phyloP scores from a whole-genome alignment of 1,284 basidiomycete species.

The Cryptococcus jaspeensis region DNA sequence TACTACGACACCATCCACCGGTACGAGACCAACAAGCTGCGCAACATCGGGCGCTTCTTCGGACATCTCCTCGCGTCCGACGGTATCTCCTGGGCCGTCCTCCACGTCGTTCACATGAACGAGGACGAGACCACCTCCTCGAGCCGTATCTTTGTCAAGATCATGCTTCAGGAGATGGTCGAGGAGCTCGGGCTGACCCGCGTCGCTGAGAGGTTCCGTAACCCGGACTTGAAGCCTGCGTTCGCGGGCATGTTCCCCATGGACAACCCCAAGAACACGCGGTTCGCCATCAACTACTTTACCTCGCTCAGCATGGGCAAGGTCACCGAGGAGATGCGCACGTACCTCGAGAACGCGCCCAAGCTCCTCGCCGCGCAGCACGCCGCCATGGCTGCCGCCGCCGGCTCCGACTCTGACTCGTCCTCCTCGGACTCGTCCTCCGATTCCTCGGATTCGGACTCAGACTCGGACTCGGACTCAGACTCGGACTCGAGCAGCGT shows the following conservation, averaged over 20 bases:
- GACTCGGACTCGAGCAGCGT: constrained; percentile 17
- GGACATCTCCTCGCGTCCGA: constrained; percentile 85
- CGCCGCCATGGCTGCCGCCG: constrained; percentile 65
- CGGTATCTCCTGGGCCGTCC: constrained; percentile 81
- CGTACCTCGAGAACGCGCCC: constrained; percentile 91
- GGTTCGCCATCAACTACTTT: constrained; percentile 98
- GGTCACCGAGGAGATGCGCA: constrained; percentile 93
- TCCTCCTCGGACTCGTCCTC: constrained; percentile 54
- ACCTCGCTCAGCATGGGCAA: constrained; percentile 89
- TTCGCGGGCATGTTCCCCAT: constrained; percentile 89
- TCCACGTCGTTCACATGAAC: constrained; percentile 86
- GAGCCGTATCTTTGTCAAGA: constrained; percentile 96
- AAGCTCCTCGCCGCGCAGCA: constrained; percentile 88
- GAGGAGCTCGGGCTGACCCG: constrained; percentile 86
- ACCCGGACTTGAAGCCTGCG: constrained; percentile 71
- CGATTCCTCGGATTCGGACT: constrained; percentile 35
- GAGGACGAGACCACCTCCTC: constrained; percentile 97
- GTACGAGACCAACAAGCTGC: constrained; percentile 95
- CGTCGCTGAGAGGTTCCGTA: constrained; percentile 80
- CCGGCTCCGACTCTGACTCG: constrained; percentile 52
- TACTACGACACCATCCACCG: constrained; percentile 98
- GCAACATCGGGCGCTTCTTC: constrained; percentile 96
- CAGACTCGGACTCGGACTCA: constrained; percentile 21
- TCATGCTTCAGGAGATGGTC: constrained; percentile 90
- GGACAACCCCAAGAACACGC: constrained; percentile 93